These are phyloP conservation scores for Chytriomyces sp. DNA, from an alignment of 192 early-diverging fungal species.

Conservation along the genomic window DNA sequence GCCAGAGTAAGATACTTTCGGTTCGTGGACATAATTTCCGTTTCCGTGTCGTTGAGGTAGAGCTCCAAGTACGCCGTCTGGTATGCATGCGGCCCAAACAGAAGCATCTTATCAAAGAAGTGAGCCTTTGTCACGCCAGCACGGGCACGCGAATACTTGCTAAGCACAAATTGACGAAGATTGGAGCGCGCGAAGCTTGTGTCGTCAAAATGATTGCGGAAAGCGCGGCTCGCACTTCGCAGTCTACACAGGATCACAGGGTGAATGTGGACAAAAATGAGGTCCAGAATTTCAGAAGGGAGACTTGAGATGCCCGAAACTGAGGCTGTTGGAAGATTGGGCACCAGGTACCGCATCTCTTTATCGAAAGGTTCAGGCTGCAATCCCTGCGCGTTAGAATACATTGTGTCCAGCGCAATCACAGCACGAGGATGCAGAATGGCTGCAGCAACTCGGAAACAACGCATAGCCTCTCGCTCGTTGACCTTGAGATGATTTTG, in stretches of 20 bases:
- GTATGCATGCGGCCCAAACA: not conserved
- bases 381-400: not conserved
- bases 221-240: not conserved
- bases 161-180: not conserved
- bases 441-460: not conserved
- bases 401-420: not conserved
- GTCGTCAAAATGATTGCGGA: not conserved
- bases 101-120: not conserved
- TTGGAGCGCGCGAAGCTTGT: not conserved
- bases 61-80: not conserved
- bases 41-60: not conserved
- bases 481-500: not conserved
- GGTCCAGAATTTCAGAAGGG: not conserved
- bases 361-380: not conserved
- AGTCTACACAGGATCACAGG: not conserved
- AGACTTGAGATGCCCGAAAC: not conserved
- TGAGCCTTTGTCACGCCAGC: not conserved
- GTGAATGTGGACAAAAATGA: not conserved
- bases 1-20: not conserved
- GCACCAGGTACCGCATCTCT: not conserved
- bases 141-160: not conserved
- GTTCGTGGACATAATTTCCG: not conserved
- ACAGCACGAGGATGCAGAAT: not conserved
- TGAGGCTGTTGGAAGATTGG: not conserved
- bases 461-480: not conserved